Evolutionary conservation across 2,329 filamentous ascomycete species (phyloP).

Genomic region (Penicillium hordei): DNA sequence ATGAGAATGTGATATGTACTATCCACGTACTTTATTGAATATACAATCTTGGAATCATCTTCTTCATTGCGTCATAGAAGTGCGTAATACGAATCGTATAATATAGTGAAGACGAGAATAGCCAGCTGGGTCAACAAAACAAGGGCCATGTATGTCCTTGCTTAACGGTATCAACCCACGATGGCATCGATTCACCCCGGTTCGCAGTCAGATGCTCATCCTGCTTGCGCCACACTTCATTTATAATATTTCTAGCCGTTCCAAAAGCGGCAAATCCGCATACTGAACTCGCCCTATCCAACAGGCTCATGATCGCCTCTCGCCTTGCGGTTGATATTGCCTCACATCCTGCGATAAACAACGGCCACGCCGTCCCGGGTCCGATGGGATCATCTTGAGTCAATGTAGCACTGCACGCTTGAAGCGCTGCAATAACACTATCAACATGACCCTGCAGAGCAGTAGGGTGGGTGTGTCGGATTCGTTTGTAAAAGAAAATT

Average conservation of each 20-base stretch:
- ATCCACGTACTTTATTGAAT: too few relatives aligned
- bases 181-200: slow-evolving; percentile 25
- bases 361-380: slow-evolving; percentile 40
- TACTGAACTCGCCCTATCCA: slow-evolving; percentile 27
- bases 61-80: not conserved
- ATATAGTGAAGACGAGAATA: not conserved
- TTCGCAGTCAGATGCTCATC: slow-evolving; percentile 26
- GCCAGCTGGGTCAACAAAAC: slow-evolving; percentile 22
- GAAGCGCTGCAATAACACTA: slow-evolving; percentile 34
- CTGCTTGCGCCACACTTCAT: slow-evolving; percentile 30
- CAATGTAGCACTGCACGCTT: slow-evolving; percentile 31
- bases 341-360: slow-evolving; percentile 45
- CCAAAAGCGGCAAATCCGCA: slow-evolving; percentile 27
- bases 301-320: slow-evolving; percentile 22
- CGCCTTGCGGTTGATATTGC: slow-evolving; percentile 27
- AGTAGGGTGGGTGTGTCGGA: slow-evolving; percentile 41
- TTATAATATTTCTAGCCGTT: slow-evolving; percentile 31
- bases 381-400: slow-evolving; percentile 14
- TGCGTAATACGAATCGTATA: not conserved
- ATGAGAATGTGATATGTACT: too few relatives aligned
- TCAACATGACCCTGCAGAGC: slow-evolving; percentile 43
- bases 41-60: not conserved
- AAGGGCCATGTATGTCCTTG: slow-evolving; percentile 30
- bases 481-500: slow-evolving; percentile 46
- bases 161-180: slow-evolving; percentile 31